Evolutionary conservation across 129 eudicot genomes (phyloP), one percentile per base, ranked within the genome.

Genomic region (Helichrysum umbraculigerum): DNA sequence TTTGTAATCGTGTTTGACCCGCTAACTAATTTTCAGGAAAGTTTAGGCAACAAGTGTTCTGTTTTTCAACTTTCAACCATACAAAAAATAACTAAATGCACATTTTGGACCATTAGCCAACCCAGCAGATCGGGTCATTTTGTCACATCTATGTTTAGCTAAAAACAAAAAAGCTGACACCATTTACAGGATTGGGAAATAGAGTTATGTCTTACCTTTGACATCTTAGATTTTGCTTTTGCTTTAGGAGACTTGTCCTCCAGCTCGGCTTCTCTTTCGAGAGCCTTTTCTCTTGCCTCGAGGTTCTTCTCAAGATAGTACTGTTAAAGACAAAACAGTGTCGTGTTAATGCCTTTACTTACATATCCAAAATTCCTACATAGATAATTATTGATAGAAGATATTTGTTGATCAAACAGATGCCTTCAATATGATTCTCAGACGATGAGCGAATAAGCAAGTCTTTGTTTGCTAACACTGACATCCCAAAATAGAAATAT

Each of bases 241-340:
- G 82, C 87, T 83, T 94, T 94, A 29, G 98, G 88, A 74, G 97
- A 82, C 83, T 91, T 91, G 19, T 88, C 98, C 58, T 94, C 96
- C 5, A 94, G 83, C 78, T 94, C 97, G 2, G 88, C 98, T 87
- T 94, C 99, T 69, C 99, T 83, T 81, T 89, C 99, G 39, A 94
- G 92, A 61, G 89, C 97, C 71, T 85, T 91, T 68, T 87, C 84
- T 77, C 99, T 90, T 62, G 96, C 99, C 71, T 94, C 99, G 22
- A 94, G 88, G 77, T 94, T 94, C 96, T 94, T 94, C 94, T 94
- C 99, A 72, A 94, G 84, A 86, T 94, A 94, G 75, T 94, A 94
- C 99, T 94, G 82, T 80, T 59, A 12, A 79, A 66, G 6, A 62
- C 62, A 47, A 74, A 30, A 41, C 52, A 54, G 80, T 37, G 33